Evolutionary conservation across 163 green algal genomes (phyloP).

Genomic region (Scenedesmus sp.): DNA sequence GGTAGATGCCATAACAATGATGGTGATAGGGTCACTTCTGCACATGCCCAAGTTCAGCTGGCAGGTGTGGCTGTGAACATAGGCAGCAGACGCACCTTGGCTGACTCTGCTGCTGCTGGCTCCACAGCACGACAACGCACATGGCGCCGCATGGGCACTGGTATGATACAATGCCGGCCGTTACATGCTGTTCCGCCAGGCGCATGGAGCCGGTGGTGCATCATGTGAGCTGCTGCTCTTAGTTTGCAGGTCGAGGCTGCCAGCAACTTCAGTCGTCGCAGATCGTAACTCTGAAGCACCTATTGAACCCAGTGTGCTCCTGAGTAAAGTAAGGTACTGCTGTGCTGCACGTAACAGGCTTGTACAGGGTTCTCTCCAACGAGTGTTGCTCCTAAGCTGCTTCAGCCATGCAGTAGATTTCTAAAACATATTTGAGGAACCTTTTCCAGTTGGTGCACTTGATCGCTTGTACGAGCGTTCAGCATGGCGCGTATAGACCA

Average conservation of each 20-base stretch:
- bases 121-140: background rate
- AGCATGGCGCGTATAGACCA: conserved; percentile 47
- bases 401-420: background rate
- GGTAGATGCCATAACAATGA: too few relatives aligned
- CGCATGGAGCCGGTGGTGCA: background rate
- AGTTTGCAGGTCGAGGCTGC: background rate
- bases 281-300: background rate
- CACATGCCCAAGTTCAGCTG: background rate
- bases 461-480: conserved; percentile 4
- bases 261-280: background rate
- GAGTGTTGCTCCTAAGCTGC: background rate
- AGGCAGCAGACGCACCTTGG: background rate
- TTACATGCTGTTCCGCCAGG: background rate
- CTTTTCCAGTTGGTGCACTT: background rate
- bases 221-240: background rate
- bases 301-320: background rate
- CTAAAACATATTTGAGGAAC: background rate
- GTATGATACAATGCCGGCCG: background rate
- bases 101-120: background rate
- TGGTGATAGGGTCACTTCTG: too few relatives aligned
- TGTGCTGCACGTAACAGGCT: conserved; percentile 1
- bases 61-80: background rate
- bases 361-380: background rate
- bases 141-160: background rate
- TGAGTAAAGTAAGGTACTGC: background rate